phyloP scores from a whole-genome alignment of 2,329 filamentous ascomycete species.

The Microcera coccophila region DNA sequence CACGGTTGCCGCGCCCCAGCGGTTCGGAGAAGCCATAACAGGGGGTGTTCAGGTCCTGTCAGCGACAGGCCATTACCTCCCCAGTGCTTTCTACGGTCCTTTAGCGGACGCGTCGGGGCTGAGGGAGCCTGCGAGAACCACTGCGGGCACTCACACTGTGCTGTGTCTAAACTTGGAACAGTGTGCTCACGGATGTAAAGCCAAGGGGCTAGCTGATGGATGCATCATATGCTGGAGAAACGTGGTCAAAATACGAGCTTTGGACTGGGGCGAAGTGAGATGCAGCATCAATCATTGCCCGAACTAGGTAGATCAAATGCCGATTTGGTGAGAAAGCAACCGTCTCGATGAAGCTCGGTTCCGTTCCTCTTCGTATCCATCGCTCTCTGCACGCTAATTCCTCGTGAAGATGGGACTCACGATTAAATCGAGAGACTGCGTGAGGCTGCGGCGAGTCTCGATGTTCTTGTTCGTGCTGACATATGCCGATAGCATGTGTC shows the following conservation, averaged over 20 bases:
- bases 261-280: not conserved
- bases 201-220: slow-evolving; percentile 9
- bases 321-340: too few species aligned
- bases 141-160: slow-evolving; percentile 10
- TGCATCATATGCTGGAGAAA: not conserved
- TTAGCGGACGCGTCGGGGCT: not conserved
- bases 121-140: not conserved
- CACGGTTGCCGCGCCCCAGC: slow-evolving; percentile 26
- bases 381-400: too few species aligned
- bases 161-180: slow-evolving; percentile 19
- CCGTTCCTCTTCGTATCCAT: not conserved
- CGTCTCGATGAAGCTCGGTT: not conserved
- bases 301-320: not conserved
- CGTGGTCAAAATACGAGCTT: slow-evolving; percentile 11
- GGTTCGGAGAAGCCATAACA: slow-evolving; percentile 5
- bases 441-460: not conserved
- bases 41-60: not conserved
- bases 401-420: too few species aligned
- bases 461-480: slow-evolving; percentile 2
- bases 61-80: too few species aligned
- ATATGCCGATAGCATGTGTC: slow-evolving; percentile 5
- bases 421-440: too few species aligned
- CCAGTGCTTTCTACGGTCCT: too few species aligned
- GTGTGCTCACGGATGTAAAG: slow-evolving; percentile 1
- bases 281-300: not conserved